Conservation (phyloP, 2,329 filamentous ascomycete species). For the Calonectria fujianensis region DNA sequence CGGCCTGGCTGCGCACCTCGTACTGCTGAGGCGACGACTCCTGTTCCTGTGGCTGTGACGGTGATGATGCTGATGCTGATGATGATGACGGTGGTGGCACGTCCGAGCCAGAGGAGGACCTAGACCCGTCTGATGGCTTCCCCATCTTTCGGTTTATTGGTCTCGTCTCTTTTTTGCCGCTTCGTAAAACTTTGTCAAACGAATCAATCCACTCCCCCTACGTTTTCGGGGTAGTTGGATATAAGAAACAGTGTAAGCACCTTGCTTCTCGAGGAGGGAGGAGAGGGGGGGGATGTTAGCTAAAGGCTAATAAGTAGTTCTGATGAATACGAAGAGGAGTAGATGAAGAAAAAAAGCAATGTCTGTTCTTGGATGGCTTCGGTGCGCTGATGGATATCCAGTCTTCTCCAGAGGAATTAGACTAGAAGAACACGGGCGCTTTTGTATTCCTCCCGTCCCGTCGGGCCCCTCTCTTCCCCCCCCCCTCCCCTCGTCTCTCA, state of each 20-base stretch:
- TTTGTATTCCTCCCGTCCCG: slow-evolving; percentile 12
- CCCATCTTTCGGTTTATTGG: background rate
- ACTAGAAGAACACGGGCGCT: slow-evolving; percentile 16
- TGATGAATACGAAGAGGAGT: background rate
- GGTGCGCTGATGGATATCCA: background rate
- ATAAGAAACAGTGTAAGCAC: background rate
- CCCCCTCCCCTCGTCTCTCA: background rate
- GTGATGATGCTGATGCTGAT: background rate
- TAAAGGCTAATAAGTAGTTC: background rate
- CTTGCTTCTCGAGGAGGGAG: slow-evolving; percentile 1
- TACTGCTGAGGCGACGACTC: slow-evolving; percentile 9
- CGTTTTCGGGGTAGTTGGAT: background rate
- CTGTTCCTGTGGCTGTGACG: background rate
- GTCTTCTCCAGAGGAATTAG: slow-evolving; percentile 6
- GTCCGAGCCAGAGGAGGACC: slow-evolving; percentile 6
- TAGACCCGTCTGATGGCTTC: slow-evolving; percentile 3
- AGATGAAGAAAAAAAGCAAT: background rate
- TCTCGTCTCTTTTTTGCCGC: background rate
- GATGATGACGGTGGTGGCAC: background rate
- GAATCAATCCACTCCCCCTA: background rate
- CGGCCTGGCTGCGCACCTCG: slow-evolving; percentile 39
- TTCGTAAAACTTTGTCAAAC: background rate
- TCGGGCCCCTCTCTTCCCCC: background rate
- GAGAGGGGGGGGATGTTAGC: background rate
- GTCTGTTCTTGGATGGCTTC: background rate